Percentiles rank a stretch among this genome's conserved stretches.
Conservation (phyloP, 371 early-diverging fungal species). For the Mucor lusitanicus region DNA sequence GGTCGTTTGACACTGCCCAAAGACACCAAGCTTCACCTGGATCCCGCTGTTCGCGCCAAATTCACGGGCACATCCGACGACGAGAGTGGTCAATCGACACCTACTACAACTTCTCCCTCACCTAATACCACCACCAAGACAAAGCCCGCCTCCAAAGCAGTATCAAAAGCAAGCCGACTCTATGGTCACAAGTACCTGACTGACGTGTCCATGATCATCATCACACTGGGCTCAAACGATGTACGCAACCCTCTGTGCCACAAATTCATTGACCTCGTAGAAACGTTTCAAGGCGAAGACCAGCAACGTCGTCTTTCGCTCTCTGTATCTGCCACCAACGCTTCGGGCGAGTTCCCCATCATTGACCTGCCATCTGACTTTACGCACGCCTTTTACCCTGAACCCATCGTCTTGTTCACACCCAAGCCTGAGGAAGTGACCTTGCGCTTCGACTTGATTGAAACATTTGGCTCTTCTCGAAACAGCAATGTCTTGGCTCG, state of each 20-base stretch:
- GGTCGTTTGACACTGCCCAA: conserved; percentile 53
- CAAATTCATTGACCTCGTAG: conserved; percentile 23
- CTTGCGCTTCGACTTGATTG: conserved; percentile 66
- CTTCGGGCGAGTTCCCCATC: conserved; percentile 62
- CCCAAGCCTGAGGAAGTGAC: conserved; percentile 56
- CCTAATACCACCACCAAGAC: not conserved
- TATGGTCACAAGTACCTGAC: conserved; percentile 73
- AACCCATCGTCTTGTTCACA: conserved; percentile 65
- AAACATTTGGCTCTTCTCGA: conserved; percentile 57
- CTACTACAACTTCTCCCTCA: not conserved
- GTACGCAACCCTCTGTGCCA: conserved; percentile 47
- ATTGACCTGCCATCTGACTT: conserved; percentile 61
- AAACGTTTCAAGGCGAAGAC: conserved; percentile 29
- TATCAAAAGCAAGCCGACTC: conserved; percentile 45
- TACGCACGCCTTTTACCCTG: conserved; percentile 38
- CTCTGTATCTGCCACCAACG: conserved; percentile 62
- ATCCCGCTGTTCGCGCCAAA: conserved; percentile 11
- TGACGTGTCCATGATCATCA: conserved; percentile 62
- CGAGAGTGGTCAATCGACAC: not conserved
- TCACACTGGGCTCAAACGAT: conserved; percentile 74
- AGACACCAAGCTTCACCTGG: conserved; percentile 4
- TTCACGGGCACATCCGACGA: conserved; percentile 1
- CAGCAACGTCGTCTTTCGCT: conserved; percentile 55
- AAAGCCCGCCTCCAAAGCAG: conserved; percentile 17
- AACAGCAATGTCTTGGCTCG: conserved; percentile 55